Evolutionary conservation across 2,329 filamentous ascomycete species (phyloP).

Genomic region (Sporothrix protearum): DNA sequence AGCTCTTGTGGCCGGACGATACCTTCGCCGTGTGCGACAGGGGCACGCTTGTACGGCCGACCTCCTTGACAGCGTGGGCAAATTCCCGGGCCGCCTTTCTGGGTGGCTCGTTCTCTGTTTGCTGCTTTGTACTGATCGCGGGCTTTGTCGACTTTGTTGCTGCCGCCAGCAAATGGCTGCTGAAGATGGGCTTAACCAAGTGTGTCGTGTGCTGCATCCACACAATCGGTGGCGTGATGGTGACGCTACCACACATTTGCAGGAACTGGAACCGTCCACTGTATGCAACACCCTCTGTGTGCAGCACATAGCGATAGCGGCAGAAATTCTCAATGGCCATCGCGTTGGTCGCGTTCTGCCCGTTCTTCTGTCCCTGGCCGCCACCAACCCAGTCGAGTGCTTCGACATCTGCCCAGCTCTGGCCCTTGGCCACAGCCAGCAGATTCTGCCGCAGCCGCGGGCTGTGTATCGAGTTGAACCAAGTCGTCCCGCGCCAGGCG

Average conservation of each 20-base stretch:
- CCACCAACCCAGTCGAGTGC: slow-evolving; percentile 37
- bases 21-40: background rate
- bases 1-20: slow-evolving; percentile 30
- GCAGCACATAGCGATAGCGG: slow-evolving; percentile 45
- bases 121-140: background rate
- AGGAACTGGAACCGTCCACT: slow-evolving; percentile 47
- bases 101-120: background rate
- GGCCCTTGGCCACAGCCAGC: slow-evolving; percentile 35
- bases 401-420: slow-evolving; percentile 49
- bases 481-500: slow-evolving; percentile 51
- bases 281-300: slow-evolving; percentile 49
- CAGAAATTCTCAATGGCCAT: slow-evolving; percentile 50
- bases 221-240: slow-evolving; percentile 43
- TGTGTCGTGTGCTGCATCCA: slow-evolving; percentile 48
- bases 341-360: slow-evolving; percentile 41
- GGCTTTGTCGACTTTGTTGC: background rate
- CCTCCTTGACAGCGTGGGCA: background rate
- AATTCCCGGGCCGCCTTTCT: background rate
- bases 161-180: slow-evolving; percentile 2
- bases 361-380: slow-evolving; percentile 18
- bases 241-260: slow-evolving; percentile 44
- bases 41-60: background rate
- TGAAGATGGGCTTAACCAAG: slow-evolving; percentile 41
- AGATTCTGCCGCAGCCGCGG: slow-evolving; percentile 43
- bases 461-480: slow-evolving; percentile 47